phyloP scores from a whole-genome alignment of 2,329 filamentous ascomycete genomes.

The Phaeophleospora eucalypticola region DNA sequence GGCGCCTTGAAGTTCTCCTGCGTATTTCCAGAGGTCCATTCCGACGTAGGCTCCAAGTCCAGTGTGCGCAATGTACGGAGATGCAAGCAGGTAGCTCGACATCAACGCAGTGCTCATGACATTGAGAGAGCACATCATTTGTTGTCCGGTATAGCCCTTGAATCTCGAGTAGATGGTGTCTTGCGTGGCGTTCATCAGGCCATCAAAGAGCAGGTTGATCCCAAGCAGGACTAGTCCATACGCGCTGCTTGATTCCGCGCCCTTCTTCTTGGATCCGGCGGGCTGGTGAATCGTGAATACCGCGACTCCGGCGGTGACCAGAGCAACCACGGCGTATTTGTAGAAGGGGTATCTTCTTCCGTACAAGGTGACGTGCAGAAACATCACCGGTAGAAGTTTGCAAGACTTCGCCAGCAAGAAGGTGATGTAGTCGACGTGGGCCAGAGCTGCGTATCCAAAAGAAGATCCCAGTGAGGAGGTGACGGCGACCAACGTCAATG shows the following conservation, averaged over 20 bases:
- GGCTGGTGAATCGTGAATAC: conserved; percentile 83
- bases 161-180: conserved; percentile 83
- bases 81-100: conserved; percentile 67
- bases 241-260: conserved; percentile 53
- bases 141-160: conserved; percentile 78
- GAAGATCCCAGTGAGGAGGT: conserved; percentile 88
- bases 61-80: conserved; percentile 71
- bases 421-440: conserved; percentile 96
- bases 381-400: conserved; percentile 98
- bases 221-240: conserved; percentile 81
- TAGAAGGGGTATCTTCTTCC: conserved; percentile 84
- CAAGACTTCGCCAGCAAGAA: conserved; percentile 97
- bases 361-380: conserved; percentile 89
- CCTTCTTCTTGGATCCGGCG: conserved; percentile 36
- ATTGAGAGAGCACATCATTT: conserved; percentile 99
- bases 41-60: conserved; percentile 41
- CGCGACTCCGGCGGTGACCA: conserved; percentile 88
- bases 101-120: conserved; percentile 79
- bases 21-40: conserved; percentile 44
- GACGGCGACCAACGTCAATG: conserved; percentile 78
- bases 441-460: conserved; percentile 87
- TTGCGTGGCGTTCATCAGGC: conserved; percentile 92
- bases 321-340: conserved; percentile 90
- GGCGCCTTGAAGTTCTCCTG: conserved; percentile 76
- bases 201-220: conserved; percentile 92